phyloP scores from a whole-genome alignment of 345 rosid genomes.

The Streptanthus diversifolius region DNA sequence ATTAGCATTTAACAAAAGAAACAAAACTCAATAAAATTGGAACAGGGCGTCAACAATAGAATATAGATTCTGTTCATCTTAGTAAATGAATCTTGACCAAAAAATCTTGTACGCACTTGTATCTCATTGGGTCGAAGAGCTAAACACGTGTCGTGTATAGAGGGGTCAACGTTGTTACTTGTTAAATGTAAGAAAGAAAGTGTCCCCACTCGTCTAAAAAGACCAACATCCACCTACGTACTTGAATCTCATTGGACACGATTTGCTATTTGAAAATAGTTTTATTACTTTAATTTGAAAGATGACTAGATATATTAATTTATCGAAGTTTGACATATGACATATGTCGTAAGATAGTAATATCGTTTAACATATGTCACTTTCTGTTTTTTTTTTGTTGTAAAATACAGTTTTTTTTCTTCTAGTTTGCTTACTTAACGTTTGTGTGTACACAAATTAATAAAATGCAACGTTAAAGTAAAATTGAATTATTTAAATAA shows the following conservation, averaged over 20 bases:
- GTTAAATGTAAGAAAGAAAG: not conserved
- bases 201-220: not conserved
- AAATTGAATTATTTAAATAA: not conserved
- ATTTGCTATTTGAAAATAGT: not conserved
- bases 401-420: not conserved
- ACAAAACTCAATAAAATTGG: not conserved
- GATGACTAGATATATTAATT: not conserved
- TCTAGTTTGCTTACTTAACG: not conserved
- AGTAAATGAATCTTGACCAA: not conserved
- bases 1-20: not conserved
- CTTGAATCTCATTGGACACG: not conserved
- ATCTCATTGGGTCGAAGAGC: not conserved
- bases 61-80: not conserved
- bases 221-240: conserved; percentile 6
- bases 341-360: not conserved
- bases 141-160: conserved; percentile 10
- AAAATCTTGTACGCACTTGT: not conserved
- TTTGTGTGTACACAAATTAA: not conserved
- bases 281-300: not conserved
- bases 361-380: not conserved
- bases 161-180: not conserved
- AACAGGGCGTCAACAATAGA: not conserved
- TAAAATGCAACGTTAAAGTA: not conserved
- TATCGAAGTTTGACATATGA: not conserved
- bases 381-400: not conserved